Evolutionary conservation across 768 basidiomycete genomes (phyloP).

Genomic region (Hygrocybe punicea): DNA sequence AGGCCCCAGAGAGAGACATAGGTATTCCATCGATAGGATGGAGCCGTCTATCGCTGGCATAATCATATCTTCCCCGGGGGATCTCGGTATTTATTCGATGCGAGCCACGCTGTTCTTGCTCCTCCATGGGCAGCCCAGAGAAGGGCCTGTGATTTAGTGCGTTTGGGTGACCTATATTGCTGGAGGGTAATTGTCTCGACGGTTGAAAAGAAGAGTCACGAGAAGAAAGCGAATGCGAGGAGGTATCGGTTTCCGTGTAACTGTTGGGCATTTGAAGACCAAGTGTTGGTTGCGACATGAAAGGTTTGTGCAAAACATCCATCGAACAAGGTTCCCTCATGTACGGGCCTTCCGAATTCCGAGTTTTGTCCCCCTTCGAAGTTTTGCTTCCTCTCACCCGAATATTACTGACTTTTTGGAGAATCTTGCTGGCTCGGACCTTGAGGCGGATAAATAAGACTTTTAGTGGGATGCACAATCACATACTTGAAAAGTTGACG

Average conservation of each 20-base stretch:
- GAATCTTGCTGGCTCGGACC: conserved; percentile 36
- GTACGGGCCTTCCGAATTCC: conserved; percentile 18
- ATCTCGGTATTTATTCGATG: too few species aligned
- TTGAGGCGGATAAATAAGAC: conserved; percentile 10
- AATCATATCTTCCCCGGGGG: background rate
- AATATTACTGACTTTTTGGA: conserved; percentile 39
- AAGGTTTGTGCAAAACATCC: conserved; percentile 39
- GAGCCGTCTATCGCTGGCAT: too few species aligned
- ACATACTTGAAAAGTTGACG: conserved; percentile 29
- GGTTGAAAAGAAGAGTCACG: background rate
- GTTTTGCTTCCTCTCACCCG: conserved; percentile 33
- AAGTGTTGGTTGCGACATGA: conserved; percentile 46
- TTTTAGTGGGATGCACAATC: background rate
- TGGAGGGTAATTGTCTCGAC: background rate
- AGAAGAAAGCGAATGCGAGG: conserved; percentile 14
- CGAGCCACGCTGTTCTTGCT: too few species aligned
- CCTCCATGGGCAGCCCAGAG: too few species aligned
- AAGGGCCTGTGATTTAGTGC: background rate
- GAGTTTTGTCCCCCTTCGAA: conserved; percentile 25
- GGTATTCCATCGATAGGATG: too few species aligned
- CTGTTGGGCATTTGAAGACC: conserved; percentile 22
- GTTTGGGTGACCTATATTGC: background rate
- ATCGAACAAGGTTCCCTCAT: conserved; percentile 31
- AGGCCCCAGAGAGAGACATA: too few species aligned
- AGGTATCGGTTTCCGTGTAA: conserved; percentile 23